Evolutionary conservation across 1,284 basidiomycete species (phyloP).

Genomic region (Stereum hirsutum): DNA sequence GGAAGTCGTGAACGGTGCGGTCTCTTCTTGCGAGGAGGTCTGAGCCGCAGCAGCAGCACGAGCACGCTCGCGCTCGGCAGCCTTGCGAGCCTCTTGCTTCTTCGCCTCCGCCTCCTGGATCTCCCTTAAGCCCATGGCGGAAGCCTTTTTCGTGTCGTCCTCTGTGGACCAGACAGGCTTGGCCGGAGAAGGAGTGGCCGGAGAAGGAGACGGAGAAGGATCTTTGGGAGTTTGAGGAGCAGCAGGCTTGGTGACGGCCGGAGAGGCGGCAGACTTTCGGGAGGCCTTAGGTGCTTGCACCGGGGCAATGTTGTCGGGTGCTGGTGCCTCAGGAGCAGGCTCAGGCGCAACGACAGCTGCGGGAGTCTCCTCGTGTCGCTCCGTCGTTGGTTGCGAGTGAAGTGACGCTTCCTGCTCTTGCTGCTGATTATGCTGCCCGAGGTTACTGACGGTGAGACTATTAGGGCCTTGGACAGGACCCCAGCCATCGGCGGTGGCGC

Average conservation of each 20-base stretch:
- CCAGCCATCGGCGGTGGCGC: slow-evolving; percentile 36
- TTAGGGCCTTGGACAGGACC: slow-evolving; percentile 32
- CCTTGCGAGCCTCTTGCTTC: slow-evolving; percentile 68
- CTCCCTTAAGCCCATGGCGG: slow-evolving; percentile 75
- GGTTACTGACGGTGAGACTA: slow-evolving; percentile 44
- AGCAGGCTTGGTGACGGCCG: neutral
- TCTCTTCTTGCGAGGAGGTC: slow-evolving; percentile 39
- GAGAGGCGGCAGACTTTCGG: slow-evolving; percentile 14
- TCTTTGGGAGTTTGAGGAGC: slow-evolving; percentile 11
- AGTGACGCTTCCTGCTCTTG: slow-evolving; percentile 20
- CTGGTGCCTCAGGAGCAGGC: slow-evolving; percentile 3
- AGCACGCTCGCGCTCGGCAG: slow-evolving; percentile 56
- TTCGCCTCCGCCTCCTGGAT: slow-evolving; percentile 93
- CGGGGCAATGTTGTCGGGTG: slow-evolving; percentile 4
- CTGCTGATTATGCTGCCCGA: slow-evolving; percentile 49
- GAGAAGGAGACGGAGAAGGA: slow-evolving; percentile 10
- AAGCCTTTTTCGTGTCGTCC: slow-evolving; percentile 50
- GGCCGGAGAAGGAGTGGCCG: slow-evolving; percentile 10
- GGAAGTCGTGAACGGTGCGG: slow-evolving; percentile 53
- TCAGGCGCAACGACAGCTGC: slow-evolving; percentile 8
- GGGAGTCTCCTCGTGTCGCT: slow-evolving; percentile 8
- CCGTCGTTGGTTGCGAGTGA: slow-evolving; percentile 1
- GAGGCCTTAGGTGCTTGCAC: slow-evolving; percentile 14
- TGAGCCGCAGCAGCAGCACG: slow-evolving; percentile 36
- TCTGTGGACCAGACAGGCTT: slow-evolving; percentile 46